A percentile compares a stretch with the other conserved stretches of the same genome.
phyloP scores from a whole-genome alignment of 2,329 filamentous ascomycete genomes.

The Colletotrichum zoysiae region DNA sequence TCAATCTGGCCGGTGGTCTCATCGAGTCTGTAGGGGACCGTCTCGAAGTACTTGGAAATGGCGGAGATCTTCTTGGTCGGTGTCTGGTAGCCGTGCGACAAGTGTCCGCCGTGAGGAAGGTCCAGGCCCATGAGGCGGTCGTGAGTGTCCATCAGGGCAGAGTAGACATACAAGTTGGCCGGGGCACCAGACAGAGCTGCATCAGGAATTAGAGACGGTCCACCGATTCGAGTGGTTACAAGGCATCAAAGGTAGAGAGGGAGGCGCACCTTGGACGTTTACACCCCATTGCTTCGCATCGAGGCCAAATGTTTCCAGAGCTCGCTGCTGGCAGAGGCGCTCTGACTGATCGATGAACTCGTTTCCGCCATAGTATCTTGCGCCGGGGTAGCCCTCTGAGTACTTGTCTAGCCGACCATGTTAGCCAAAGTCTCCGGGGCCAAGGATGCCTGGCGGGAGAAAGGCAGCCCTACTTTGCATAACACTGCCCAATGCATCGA shows the following conservation, averaged over 20 bases:
- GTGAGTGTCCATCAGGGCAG: constrained; percentile 90
- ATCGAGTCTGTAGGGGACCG: constrained; percentile 92
- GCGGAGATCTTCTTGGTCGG: constrained; percentile 96
- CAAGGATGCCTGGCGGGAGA: not conserved
- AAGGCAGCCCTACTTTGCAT: constrained; percentile 82
- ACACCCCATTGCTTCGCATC: constrained; percentile 93
- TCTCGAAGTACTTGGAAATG: constrained; percentile 99
- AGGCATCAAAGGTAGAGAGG: not conserved
- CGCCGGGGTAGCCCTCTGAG: constrained; percentile 97
- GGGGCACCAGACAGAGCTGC: constrained; percentile 80
- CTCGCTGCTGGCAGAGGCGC: constrained; percentile 88
- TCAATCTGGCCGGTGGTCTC: constrained; percentile 94
- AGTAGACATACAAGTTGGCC: constrained; percentile 93
- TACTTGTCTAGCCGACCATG: constrained; percentile 81
- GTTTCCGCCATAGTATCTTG: constrained; percentile 96
- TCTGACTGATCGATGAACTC: constrained; percentile 95
- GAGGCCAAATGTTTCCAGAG: constrained; percentile 87
- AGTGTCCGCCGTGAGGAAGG: constrained; percentile 93
- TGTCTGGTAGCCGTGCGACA: constrained; percentile 97
- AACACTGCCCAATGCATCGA: constrained; percentile 91
- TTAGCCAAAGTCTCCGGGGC: constrained; percentile 45
- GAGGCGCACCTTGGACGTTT: constrained; percentile 76
- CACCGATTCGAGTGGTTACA: not conserved
- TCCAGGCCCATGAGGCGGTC: constrained; percentile 98
- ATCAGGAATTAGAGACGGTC: constrained; percentile 37